Base-by-base conservation (phyloP, 352 stramenopile species). In the Globisporangium splendens region DNA sequence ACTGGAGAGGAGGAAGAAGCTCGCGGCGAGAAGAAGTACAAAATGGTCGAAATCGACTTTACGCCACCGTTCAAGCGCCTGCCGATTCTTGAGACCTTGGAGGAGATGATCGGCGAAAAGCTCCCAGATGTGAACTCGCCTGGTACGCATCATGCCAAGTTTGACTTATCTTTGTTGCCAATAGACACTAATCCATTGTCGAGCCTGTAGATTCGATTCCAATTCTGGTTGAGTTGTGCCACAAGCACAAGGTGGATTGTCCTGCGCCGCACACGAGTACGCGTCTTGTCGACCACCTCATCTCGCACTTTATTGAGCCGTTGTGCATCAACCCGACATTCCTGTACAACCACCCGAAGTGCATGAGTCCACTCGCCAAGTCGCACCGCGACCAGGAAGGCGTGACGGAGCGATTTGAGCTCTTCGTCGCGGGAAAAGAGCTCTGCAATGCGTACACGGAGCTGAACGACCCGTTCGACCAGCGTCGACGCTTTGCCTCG, bases 361-460 rank as follows among this genome's bases (percentile, higher is more conserved):
- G 98, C 55, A 98, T 99, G 93, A 99, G 94, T 73, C 96, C 97
- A 31, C 70, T 99, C 39, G 81, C 83, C 28, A 98, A 98, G 68
- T 81, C 91, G 48, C 96, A 99, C 62, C 84, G 96, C 43, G 82
- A 89, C 14, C 96, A 98, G 69, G 65, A 79, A 13, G 85, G 88
- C 33, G 73, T 99, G 58, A 99, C 96, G 4, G 97, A 99, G 73
- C 85, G 97, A 39, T 99, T 99, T 65, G 97, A 99, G 82, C 78
- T 99, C 24, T 99, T 99, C 70, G 95, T 98, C 35, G 92, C 89
- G 33, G 91, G 77, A 58, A 97, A 95, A 63, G 89, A 99, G 83
- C 78, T 99, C 31, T 97, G 91, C 62, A 99, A 99, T 73, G 97
- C 97, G 6, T 99, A 99, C 80, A 99, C 96, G 24, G 97, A 99